Evolutionary conservation across 352 stramenopile species (phyloP), one percentile per base, ranked within the genome.

Genomic region (Globisporangium spiculum): DNA sequence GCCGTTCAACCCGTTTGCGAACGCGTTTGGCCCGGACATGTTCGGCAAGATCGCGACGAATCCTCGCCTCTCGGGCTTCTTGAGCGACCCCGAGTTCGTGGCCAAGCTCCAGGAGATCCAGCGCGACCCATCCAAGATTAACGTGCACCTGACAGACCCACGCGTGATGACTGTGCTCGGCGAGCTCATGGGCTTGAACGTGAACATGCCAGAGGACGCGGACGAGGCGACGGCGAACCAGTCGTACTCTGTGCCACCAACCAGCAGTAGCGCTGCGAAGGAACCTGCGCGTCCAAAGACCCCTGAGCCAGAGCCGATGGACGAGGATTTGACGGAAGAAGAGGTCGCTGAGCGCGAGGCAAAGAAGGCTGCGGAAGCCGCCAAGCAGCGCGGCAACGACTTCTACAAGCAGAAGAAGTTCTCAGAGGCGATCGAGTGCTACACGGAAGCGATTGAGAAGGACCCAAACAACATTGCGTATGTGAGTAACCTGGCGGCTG

Each of bases 331-430:
- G 60, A 91, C 79, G 20, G 88, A 97, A 38, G 93, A 98, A 71
- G 90, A 98, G 66, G 80, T 84, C 55, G 77, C 79, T 2, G 76
- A 79, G 58, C 82, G 84, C 10, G 79, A 70, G 22, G 65, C 20
- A 1, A 88, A 90, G 70, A 89, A 95, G 65, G 79, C 77, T 22
- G 95, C 96, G 0, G 81, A 97, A 12, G 88, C 89, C 41, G 87
- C 92, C 63, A 99, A 99, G 80, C 81, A 98, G 58, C 83, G 90
- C 46, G 98, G 98, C 53, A 99, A 99, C 73, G 83, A 87, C 6
- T 81, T 98, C 7, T 99, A 99, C 94, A 99, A 99, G 86, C 68
- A 90, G 53, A 99, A 99, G 76, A 73, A 98, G 71, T 99, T 99
- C 72, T 83, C 96, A 1, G 88, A 96, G 56, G 88, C 88, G 27